These are phyloP conservation scores for Paramecium primaurelia DNA, from an alignment of 73 alveolate species.

Conservation along the genomic window DNA sequence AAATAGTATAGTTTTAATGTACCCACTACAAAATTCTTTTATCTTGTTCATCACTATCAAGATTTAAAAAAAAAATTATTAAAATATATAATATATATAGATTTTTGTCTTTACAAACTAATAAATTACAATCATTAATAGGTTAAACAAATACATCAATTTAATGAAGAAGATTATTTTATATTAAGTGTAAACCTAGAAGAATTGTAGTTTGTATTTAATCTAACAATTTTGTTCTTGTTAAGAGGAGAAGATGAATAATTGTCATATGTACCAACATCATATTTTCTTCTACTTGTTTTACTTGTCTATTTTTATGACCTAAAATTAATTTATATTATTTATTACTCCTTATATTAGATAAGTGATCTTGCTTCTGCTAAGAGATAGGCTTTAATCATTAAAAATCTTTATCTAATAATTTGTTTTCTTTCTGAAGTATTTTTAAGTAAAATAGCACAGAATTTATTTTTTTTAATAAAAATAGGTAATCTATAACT, in stretches of 20 bases:
- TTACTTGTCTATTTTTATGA: background rate
- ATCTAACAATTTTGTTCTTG: background rate
- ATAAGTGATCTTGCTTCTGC: background rate
- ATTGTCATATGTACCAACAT: background rate
- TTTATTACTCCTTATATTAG: background rate
- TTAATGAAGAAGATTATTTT: background rate
- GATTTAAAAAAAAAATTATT: background rate
- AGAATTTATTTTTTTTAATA: too few species aligned
- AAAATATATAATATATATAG: background rate
- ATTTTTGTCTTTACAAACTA: background rate
- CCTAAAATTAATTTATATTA: background rate
- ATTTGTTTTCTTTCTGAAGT: background rate
- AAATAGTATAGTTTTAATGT: conserved; percentile 26
- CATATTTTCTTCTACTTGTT: background rate
- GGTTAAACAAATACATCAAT: background rate
- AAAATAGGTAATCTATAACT: background rate
- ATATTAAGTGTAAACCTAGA: background rate
- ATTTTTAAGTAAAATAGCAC: background rate
- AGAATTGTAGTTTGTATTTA: background rate
- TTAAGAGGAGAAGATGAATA: background rate
- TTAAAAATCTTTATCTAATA: background rate
- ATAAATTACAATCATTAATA: background rate
- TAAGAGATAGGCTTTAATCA: background rate
- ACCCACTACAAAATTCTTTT: background rate
- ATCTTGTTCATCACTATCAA: background rate